These are phyloP conservation scores for Crinitomyces ghanaensis DNA, from an alignment of 805 yeast genomes.

Conservation along the genomic window DNA sequence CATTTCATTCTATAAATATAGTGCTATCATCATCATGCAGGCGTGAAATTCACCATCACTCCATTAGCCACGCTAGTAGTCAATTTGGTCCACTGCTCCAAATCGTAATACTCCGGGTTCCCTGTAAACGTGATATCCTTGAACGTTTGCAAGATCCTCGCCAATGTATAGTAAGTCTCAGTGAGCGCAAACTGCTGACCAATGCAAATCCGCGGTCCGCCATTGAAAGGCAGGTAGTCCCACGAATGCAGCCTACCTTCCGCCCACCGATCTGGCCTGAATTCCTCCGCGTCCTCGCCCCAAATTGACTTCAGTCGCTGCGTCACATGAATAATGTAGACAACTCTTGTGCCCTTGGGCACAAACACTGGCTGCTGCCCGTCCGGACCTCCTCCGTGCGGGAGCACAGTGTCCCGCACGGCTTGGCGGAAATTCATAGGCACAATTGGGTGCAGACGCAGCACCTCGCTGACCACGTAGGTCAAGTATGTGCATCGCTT, in stretches of 20 bases:
- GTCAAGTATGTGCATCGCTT: constrained; percentile 38
- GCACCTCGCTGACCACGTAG: constrained; percentile 36
- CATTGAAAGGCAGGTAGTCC: constrained; percentile 43
- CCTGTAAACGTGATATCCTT: constrained; percentile 7
- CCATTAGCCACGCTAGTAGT: constrained; percentile 5
- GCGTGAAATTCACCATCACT: constrained; percentile 1
- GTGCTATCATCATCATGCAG: constrained; percentile 1
- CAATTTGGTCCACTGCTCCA: constrained; percentile 4
- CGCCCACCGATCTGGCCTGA: constrained; percentile 31
- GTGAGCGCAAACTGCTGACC: constrained; percentile 48
- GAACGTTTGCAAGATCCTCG: constrained; percentile 27
- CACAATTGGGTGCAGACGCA: constrained; percentile 42
- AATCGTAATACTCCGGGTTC: constrained; percentile 31
- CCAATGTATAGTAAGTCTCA: constrained; percentile 36
- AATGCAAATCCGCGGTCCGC: constrained; percentile 45
- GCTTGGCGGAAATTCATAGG: constrained; percentile 40
- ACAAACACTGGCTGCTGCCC: constrained; percentile 30
- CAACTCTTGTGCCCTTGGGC: constrained; percentile 34
- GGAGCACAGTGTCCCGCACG: constrained; percentile 36
- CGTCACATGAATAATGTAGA: constrained; percentile 31
- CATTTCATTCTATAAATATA: too few species aligned
- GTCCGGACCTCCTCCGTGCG: constrained; percentile 41
- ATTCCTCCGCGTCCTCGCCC: constrained; percentile 31
- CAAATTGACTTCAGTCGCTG: constrained; percentile 32
- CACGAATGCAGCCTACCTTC: constrained; percentile 29